These are phyloP conservation scores for Auricularia auricula-judae DNA, from an alignment of 768 basidiomycete species.

Conservation along the genomic window DNA sequence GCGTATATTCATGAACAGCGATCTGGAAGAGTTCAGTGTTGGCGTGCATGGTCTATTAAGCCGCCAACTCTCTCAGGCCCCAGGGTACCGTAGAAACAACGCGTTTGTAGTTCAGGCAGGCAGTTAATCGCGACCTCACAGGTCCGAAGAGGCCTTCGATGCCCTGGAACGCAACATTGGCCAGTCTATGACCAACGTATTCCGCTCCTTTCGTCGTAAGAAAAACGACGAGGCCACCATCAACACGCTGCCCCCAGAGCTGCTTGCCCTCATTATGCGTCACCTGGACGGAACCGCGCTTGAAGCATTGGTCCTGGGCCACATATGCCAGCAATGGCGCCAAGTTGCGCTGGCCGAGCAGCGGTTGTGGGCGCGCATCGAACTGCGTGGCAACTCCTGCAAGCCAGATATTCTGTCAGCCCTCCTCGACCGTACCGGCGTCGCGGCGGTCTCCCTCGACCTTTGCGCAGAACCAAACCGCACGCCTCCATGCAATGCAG, in stretches of 20 bases:
- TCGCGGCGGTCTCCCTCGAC: neutral
- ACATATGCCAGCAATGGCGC: neutral
- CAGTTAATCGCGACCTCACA: neutral
- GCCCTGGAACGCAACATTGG: neutral
- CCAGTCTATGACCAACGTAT: neutral
- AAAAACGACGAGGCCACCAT: neutral
- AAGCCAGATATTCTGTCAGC: neutral
- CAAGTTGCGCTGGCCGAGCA: neutral
- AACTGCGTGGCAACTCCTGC: neutral
- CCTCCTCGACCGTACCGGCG: neutral
- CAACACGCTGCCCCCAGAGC: neutral
- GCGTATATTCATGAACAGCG: neutral
- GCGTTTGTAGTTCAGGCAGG: neutral
- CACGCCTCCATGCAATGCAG: neutral
- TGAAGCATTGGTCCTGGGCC: neutral
- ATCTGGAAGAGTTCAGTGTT: conserved; percentile 1
- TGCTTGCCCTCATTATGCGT: neutral
- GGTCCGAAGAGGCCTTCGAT: neutral
- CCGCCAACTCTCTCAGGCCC: neutral
- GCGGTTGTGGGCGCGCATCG: neutral
- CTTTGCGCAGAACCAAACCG: neutral
- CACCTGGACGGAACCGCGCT: neutral
- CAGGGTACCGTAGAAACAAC: neutral
- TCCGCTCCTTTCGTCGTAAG: neutral
- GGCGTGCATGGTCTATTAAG: neutral